Evolutionary conservation across 352 stramenopile genomes (phyloP), one percentile per base, ranked within the genome.

Genomic region (Phytopythium boreale): DNA sequence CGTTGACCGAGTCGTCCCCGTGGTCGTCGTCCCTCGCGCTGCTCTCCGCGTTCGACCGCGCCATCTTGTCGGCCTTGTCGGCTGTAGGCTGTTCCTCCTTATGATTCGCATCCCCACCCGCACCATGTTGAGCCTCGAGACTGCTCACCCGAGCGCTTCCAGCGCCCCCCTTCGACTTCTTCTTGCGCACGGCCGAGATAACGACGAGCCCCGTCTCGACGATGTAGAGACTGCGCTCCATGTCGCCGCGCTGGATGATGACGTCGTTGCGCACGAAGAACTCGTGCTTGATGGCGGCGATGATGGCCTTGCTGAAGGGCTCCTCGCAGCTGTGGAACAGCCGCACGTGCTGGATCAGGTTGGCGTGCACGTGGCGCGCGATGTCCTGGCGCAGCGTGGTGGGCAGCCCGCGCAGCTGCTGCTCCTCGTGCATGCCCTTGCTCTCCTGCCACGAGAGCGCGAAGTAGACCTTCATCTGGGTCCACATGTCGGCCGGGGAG

Each of bases 381-480:
- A 92, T 74, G 34, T 90, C 81, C 34, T 87, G 76, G 6, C 78
- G 73, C 22, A 90, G 67, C 1, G 76, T 75, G 2, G 67, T 71
- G 15, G 81, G 80, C 34, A 92, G 50, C 5, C 81, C 81, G 12
- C 74, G 64, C 2, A 92, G 68, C 47, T 84, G 68, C 29, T 88
- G 65, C 12, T 82, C 71, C 55, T 90, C 82, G 46, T 80, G 73
- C 50, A 87, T 81, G 12, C 84, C 84, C 26, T 88, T 84, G 71
- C 74, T 90, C 49, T 90, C 78, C 11, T 82, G 68, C 84, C 84
- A 90, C 43, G 75, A 80, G 2, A 90, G 67, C 15, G 80, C 70
- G 59, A 90, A 90, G 64, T 90, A 92, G 8, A 88, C 68, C 58
- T 90, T 79, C 82, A 90, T 90, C 64, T 90, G 84, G 26, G 73